Evolutionary conservation across 495 filamentous ascomycete genomes (phyloP).

Genomic region (Hypoxylon perforatum): DNA sequence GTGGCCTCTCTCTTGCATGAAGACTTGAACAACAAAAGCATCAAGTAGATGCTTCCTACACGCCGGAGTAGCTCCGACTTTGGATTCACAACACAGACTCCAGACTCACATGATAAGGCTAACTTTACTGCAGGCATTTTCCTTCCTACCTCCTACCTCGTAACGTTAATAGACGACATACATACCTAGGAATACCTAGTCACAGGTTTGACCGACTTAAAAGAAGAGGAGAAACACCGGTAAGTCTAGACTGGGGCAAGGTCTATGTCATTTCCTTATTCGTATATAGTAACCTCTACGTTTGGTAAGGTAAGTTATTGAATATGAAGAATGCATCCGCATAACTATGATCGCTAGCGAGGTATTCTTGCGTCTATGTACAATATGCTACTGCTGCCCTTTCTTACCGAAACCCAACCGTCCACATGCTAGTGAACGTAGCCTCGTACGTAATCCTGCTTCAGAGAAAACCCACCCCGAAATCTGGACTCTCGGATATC

Average conservation of each 20-base stretch:
- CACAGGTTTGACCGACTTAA: background rate
- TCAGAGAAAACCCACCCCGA: too few relatives aligned
- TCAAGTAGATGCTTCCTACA: constrained; percentile 30
- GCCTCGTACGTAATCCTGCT: too few relatives aligned
- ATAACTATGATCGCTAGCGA: too few relatives aligned
- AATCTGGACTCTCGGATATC: too few relatives aligned
- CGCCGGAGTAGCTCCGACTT: background rate
- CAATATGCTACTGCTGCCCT: too few relatives aligned
- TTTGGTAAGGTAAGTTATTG: too few relatives aligned
- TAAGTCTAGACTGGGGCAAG: background rate
- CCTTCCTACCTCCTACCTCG: too few relatives aligned
- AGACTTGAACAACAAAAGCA: constrained; percentile 21
- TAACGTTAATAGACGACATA: background rate
- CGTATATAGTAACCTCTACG: background rate
- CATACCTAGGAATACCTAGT: too few relatives aligned
- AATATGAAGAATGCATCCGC: too few relatives aligned
- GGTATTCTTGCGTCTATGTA: too few relatives aligned
- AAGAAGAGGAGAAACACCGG: background rate
- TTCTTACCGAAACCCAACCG: too few relatives aligned
- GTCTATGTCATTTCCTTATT: background rate
- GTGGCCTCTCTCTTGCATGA: constrained; percentile 35
- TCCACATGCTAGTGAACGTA: too few relatives aligned
- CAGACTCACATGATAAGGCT: constrained; percentile 13
- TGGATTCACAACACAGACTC: constrained; percentile 1
- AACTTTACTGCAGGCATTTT: constrained; percentile 15